A percentile compares a stretch with the other conserved stretches of the same genome.
Evolutionary conservation across 2,329 filamentous ascomycete genomes (phyloP).

Genomic region (Pseudogymnoascus sp.): DNA sequence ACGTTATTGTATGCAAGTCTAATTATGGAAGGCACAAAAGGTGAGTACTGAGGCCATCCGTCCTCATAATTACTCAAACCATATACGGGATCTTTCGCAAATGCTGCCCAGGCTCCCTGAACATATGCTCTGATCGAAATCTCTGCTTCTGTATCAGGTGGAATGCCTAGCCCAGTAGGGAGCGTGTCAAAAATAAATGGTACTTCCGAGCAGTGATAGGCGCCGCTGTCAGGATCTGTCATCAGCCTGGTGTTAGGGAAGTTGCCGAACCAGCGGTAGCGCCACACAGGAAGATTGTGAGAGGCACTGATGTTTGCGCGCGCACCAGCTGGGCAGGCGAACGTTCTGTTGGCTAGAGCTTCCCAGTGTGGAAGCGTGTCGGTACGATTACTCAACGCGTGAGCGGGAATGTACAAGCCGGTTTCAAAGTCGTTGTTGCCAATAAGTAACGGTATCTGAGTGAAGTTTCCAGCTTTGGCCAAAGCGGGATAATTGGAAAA

Average conservation of each 20-base stretch:
- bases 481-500: slow-evolving; percentile 15
- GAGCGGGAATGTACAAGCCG: slow-evolving; percentile 14
- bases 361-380: slow-evolving; percentile 16
- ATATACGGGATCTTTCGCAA: slow-evolving; percentile 27
- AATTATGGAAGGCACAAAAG: slow-evolving; percentile 16
- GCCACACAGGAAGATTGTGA: slow-evolving; percentile 25
- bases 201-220: slow-evolving; percentile 27
- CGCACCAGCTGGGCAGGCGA: slow-evolving; percentile 24
- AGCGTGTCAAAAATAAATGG: slow-evolving; percentile 23
- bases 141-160: slow-evolving; percentile 18
- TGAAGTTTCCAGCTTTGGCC: slow-evolving; percentile 10
- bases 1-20: slow-evolving; percentile 19
- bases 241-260: slow-evolving; percentile 25
- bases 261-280: slow-evolving; percentile 27
- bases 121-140: slow-evolving; percentile 22
- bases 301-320: slow-evolving; percentile 17
- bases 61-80: slow-evolving; percentile 21
- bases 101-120: slow-evolving; percentile 27
- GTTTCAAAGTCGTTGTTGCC: slow-evolving; percentile 22
- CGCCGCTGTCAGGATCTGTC: slow-evolving; percentile 19
- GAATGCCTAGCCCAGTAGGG: neutral
- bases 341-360: slow-evolving; percentile 16
- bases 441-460: slow-evolving; percentile 14
- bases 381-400: neutral
- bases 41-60: slow-evolving; percentile 20